These are phyloP conservation scores for Cytospora schulzeri DNA, from an alignment of 2,329 filamentous ascomycete species.

Conservation along the genomic window DNA sequence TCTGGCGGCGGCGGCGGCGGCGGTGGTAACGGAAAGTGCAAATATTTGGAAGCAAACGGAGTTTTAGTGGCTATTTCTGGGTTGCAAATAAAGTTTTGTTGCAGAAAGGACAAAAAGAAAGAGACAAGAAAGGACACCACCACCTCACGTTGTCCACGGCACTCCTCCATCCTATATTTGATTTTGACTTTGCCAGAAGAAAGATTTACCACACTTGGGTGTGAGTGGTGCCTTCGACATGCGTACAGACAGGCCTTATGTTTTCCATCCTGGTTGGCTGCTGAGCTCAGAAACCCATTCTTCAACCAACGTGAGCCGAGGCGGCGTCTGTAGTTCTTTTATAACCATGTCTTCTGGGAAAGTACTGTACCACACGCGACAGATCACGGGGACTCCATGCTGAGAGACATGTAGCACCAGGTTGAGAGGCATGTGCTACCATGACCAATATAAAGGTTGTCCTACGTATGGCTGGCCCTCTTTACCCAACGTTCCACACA, in stretches of 20 bases:
- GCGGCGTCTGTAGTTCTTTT: background rate
- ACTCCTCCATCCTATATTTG: too few species aligned
- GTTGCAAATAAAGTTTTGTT: slow-evolving; percentile 26
- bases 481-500: background rate
- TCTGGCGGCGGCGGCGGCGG: background rate
- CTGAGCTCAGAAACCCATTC: too few species aligned
- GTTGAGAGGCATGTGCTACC: too few species aligned
- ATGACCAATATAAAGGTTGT: too few species aligned
- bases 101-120: background rate
- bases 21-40: slow-evolving; percentile 26
- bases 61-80: slow-evolving; percentile 29
- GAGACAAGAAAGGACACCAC: background rate
- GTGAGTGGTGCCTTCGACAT: too few species aligned
- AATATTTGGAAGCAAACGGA: slow-evolving; percentile 27
- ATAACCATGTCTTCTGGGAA: background rate
- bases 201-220: too few species aligned
- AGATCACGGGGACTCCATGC: background rate
- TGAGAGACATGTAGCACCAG: background rate
- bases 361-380: background rate
- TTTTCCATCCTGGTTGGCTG: too few species aligned
- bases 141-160: background rate
- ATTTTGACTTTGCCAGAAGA: background rate
- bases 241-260: too few species aligned
- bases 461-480: background rate
- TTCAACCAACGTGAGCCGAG: too few species aligned